Conservation (phyloP, 768 basidiomycete species). For the Rubroboletus pulcherrimus region DNA sequence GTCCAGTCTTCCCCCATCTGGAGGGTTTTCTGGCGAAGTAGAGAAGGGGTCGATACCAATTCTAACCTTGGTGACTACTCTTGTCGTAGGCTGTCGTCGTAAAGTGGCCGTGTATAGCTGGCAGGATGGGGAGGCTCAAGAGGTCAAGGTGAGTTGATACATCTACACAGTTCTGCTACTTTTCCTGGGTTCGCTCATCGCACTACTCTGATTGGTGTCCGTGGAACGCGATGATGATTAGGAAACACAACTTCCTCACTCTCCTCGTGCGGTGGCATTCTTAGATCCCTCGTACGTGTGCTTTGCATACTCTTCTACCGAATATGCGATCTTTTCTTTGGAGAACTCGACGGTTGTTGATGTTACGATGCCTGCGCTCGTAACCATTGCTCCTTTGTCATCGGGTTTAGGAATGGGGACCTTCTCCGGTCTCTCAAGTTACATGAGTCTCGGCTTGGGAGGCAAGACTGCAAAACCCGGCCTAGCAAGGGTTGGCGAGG, state of each 20-base stretch:
- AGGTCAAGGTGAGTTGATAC: slow-evolving; percentile 49
- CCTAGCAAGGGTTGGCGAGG: slow-evolving; percentile 50
- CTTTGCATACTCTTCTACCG: slow-evolving; percentile 74
- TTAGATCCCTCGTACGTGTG: slow-evolving; percentile 56
- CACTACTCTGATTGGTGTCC: background rate
- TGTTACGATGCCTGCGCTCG: slow-evolving; percentile 45
- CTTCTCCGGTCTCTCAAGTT: slow-evolving; percentile 70
- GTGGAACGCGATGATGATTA: slow-evolving; percentile 26
- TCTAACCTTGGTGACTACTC: slow-evolving; percentile 65
- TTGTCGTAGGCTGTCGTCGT: slow-evolving; percentile 83
- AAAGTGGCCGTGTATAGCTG: slow-evolving; percentile 83
- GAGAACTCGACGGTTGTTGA: slow-evolving; percentile 55
- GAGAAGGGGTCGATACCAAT: slow-evolving; percentile 40
- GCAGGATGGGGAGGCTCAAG: slow-evolving; percentile 79
- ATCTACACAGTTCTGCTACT: background rate
- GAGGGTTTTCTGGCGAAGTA: slow-evolving; percentile 8
- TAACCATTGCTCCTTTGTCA: slow-evolving; percentile 27
- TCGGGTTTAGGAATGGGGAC: slow-evolving; percentile 55
- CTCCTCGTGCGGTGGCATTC: slow-evolving; percentile 82
- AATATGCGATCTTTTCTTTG: slow-evolving; percentile 64
- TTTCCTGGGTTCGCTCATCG: background rate
- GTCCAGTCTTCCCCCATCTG: slow-evolving; percentile 6
- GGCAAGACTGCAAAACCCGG: slow-evolving; percentile 63
- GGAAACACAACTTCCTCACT: slow-evolving; percentile 85
- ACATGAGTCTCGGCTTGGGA: slow-evolving; percentile 81